Evolutionary conservation across 108 stramenopile species (phyloP), one percentile per base, ranked within the genome.

Genomic region (Epithemia pelagica): DNA sequence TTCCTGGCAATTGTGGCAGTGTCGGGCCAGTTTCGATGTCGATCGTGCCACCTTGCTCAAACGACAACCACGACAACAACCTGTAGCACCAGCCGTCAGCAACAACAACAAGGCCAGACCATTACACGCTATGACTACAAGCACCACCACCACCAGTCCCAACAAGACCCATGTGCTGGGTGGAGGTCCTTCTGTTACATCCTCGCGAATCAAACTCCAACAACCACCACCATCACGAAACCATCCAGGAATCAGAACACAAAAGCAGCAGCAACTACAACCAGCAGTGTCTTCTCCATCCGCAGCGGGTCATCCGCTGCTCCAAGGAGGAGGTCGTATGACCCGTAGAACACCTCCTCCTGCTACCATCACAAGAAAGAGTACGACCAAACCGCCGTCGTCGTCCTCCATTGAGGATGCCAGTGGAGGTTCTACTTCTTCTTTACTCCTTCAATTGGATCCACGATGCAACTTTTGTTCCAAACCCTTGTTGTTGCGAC

Each of bases 381-480:
- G 56, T 7, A 78, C 78, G 65, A 63, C 72, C 37, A 76, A 82
- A 18, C 53, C 68, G 25, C n/a, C n/a, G n/a, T n/a, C n/a, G n/a
- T n/a, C n/a, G n/a, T n/a, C n/a, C n/a, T n/a, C n/a, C n/a, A n/a
- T n/a, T n/a, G n/a, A n/a, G n/a, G 64, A 57, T 21, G 22, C 70
- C 2, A 46, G 69, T 46, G 61, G 70, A 19, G 68, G 71, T 61
- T 10, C 5, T 15, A 46, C 10, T 15, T 46, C 37, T 5, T 5
- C 37, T 15, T 5, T 46, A 15, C 83, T 79, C n/a, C 69, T 73
- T 15, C 79, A 77, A 46, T 23, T 84, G 46, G 79, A 84, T 56
- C 90, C 86, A 8, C 77, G 93, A n/a, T 95, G 93, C 61, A 95
- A 91, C 54, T 95, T 88, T 62, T 95, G 93, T 67, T 75, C 79